Conservation (phyloP, 2,329 filamentous ascomycete species). For the Hypoxylon sp. region DNA sequence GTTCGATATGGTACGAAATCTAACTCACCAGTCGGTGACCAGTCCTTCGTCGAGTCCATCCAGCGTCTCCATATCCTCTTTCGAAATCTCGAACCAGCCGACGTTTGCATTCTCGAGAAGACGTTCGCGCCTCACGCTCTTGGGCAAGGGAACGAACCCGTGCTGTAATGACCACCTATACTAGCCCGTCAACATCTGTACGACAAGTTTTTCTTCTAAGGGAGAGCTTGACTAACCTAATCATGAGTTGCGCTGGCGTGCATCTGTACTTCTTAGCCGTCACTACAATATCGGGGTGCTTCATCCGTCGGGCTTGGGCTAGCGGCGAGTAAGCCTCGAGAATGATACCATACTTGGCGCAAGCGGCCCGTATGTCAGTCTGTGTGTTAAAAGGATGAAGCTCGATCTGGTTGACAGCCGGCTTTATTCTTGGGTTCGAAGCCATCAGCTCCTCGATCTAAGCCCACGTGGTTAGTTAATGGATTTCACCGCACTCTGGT, state of each 20-base stretch:
- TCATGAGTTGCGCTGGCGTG: slow-evolving; percentile 77
- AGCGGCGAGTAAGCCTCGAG: slow-evolving; percentile 86
- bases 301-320: slow-evolving; percentile 76
- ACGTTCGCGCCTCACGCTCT: slow-evolving; percentile 72
- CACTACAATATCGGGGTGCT: slow-evolving; percentile 70
- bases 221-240: slow-evolving; percentile 57
- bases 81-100: slow-evolving; percentile 68
- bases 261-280: slow-evolving; percentile 76
- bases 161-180: slow-evolving; percentile 80
- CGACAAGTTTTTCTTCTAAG: not conserved
- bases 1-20: not conserved
- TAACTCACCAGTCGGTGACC: slow-evolving; percentile 72
- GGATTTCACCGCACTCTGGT: not conserved
- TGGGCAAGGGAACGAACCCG: slow-evolving; percentile 77
- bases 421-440: slow-evolving; percentile 69
- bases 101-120: slow-evolving; percentile 75
- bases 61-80: slow-evolving; percentile 72
- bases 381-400: slow-evolving; percentile 86
- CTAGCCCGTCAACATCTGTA: not conserved
- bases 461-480: slow-evolving; percentile 11
- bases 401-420: slow-evolving; percentile 84
- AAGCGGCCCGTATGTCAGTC: slow-evolving; percentile 72
- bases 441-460: slow-evolving; percentile 77
- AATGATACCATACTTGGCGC: slow-evolving; percentile 73
- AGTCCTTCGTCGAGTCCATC: slow-evolving; percentile 77